Evolutionary conservation across 805 yeast species (phyloP).

Genomic region (Suhomyces canberraensis): DNA sequence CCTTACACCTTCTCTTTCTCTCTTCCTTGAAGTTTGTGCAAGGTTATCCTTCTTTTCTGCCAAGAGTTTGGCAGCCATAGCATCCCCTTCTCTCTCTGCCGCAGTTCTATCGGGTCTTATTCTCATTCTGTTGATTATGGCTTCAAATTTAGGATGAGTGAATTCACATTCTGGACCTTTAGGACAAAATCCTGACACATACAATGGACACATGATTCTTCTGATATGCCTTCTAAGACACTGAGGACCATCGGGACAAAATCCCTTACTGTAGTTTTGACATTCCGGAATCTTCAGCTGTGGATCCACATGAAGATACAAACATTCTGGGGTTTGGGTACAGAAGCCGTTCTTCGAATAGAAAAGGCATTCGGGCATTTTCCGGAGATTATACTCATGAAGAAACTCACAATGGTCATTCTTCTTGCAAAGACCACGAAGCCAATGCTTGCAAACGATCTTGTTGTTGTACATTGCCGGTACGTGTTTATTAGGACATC

Average conservation of each 20-base stretch:
- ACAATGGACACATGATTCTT: slow-evolving; percentile 72
- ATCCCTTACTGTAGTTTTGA: slow-evolving; percentile 77
- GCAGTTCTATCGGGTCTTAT: slow-evolving; percentile 42
- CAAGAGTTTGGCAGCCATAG: slow-evolving; percentile 4
- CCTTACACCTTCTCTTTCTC: too few species aligned
- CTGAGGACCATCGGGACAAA: slow-evolving; percentile 86
- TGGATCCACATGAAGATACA: slow-evolving; percentile 89
- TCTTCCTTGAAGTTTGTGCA: neutral
- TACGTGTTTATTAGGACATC: slow-evolving; percentile 84
- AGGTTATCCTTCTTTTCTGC: slow-evolving; percentile 4
- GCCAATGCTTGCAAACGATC: slow-evolving; percentile 97
- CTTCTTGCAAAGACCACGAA: slow-evolving; percentile 93
- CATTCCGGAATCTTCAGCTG: slow-evolving; percentile 86
- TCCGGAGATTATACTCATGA: slow-evolving; percentile 89
- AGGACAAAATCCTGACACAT: slow-evolving; percentile 61
- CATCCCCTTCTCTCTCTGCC: slow-evolving; percentile 14
- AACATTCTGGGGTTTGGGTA: slow-evolving; percentile 91
- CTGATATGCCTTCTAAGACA: slow-evolving; percentile 81
- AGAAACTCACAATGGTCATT: slow-evolving; percentile 94
- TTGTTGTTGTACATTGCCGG: slow-evolving; percentile 46
- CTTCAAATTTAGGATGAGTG: slow-evolving; percentile 79
- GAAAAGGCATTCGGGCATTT: slow-evolving; percentile 95
- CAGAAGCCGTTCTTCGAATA: slow-evolving; percentile 81
- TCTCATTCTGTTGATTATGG: slow-evolving; percentile 36
- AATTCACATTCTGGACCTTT: slow-evolving; percentile 56